phyloP scores from a whole-genome alignment of 106 monocot species.

The Allium fistulosum region DNA sequence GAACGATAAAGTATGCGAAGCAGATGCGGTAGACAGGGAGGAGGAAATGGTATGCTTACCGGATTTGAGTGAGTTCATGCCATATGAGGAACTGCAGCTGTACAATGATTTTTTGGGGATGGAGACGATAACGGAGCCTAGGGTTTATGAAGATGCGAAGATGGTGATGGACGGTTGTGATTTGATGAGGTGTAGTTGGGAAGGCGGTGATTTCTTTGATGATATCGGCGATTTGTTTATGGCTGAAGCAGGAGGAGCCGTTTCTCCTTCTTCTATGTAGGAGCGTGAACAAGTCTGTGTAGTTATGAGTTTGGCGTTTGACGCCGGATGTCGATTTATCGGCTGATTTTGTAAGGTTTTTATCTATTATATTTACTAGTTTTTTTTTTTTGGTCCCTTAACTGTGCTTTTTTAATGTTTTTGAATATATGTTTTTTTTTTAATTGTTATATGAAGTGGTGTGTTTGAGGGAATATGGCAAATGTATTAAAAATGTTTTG shows the following conservation, averaged over 20 bases:
- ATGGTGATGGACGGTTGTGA: neutral
- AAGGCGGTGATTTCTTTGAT: neutral
- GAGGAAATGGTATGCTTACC: neutral
- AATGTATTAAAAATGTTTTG: no score
- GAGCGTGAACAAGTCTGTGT: no score
- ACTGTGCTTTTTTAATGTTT: no score
- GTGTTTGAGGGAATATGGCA: no score
- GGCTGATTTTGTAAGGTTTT: constrained; percentile 8
- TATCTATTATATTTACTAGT: neutral
- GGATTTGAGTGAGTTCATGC: constrained; percentile 14
- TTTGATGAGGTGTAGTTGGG: neutral
- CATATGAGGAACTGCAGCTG: constrained; percentile 23
- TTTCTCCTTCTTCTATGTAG: no score
- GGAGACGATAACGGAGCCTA: constrained; percentile 10
- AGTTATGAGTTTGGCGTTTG: neutral
- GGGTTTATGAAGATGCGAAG: constrained; percentile 3
- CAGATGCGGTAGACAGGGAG: neutral
- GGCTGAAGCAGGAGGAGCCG: no score
- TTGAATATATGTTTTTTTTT: no score
- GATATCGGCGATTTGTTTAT: neutral
- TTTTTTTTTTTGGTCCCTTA: neutral
- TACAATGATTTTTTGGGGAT: constrained; percentile 13
- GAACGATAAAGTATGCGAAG: neutral
- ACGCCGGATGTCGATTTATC: neutral
- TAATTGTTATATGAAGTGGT: no score